These are phyloP conservation scores for Pleurotus tuoliensis DNA, from an alignment of 768 basidiomycete genomes.

Conservation along the genomic window DNA sequence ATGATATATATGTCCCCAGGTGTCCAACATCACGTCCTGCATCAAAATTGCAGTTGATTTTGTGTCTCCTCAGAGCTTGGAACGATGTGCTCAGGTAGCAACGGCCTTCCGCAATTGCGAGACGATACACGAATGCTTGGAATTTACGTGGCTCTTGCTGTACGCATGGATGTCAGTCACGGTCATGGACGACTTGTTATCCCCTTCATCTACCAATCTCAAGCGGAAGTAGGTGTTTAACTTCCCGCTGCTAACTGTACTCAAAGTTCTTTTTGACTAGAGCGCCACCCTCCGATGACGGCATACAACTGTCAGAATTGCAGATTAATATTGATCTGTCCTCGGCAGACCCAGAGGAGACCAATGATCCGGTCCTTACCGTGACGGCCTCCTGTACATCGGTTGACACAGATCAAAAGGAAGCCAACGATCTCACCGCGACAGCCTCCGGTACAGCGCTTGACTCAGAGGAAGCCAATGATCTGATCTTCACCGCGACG, in stretches of 20 bases:
- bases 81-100: neutral
- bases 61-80: neutral
- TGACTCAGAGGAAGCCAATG: too few relatives aligned
- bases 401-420: too few relatives aligned
- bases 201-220: neutral
- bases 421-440: too few relatives aligned
- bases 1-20: neutral
- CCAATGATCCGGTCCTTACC: too few relatives aligned
- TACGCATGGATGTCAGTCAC: neutral
- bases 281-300: too few relatives aligned
- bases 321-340: too few relatives aligned
- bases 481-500: too few relatives aligned
- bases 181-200: neutral
- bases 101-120: neutral
- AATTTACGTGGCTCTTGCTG: neutral
- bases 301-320: too few relatives aligned
- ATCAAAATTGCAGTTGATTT: slow-evolving; percentile 8
- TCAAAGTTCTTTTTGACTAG: neutral
- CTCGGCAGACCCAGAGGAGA: too few relatives aligned
- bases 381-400: too few relatives aligned
- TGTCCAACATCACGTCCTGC: neutral
- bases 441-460: too few relatives aligned
- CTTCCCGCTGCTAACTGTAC: neutral
- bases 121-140: neutral
- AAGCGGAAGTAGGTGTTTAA: neutral